phyloP scores from a whole-genome alignment of 2,329 filamentous ascomycete species.

The Talaromyces sp. region DNA sequence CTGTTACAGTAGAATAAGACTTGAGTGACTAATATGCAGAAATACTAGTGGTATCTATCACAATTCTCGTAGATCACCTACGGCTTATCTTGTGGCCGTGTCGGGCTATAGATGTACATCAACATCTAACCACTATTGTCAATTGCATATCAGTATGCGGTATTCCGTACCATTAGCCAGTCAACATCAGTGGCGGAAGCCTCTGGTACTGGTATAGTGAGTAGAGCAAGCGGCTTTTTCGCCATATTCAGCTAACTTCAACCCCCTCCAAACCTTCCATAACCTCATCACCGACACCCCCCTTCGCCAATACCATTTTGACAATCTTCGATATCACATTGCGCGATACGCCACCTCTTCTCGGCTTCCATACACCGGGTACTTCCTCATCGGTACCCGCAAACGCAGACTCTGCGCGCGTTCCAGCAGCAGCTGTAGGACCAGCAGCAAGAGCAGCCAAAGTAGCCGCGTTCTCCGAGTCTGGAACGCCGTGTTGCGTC shows the following conservation, averaged over 20 bases:
- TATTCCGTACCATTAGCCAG: background rate
- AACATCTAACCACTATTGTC: background rate
- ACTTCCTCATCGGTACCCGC: slow-evolving; percentile 56
- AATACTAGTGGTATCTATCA: background rate
- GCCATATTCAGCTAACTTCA: slow-evolving; percentile 54
- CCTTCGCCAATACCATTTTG: slow-evolving; percentile 68
- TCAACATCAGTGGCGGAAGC: background rate
- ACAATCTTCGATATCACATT: slow-evolving; percentile 69
- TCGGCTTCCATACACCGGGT: slow-evolving; percentile 77
- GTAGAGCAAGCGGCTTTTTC: background rate
- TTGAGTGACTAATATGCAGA: background rate
- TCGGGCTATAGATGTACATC: background rate
- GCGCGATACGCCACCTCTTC: slow-evolving; percentile 77
- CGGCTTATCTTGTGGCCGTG: background rate
- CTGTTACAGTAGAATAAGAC: no score
- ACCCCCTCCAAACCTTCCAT: slow-evolving; percentile 70
- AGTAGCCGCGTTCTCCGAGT: slow-evolving; percentile 58
- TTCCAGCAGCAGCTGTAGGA: slow-evolving; percentile 40
- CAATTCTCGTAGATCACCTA: background rate
- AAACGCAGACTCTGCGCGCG: slow-evolving; percentile 41
- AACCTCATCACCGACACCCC: slow-evolving; percentile 81
- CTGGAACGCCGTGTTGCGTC: slow-evolving; percentile 66
- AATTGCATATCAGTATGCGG: background rate
- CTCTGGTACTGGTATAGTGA: no score
- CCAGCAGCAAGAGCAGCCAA: slow-evolving; percentile 36